Percentiles rank a stretch among this genome's conserved stretches.
Evolutionary conservation across 1,284 basidiomycete species (phyloP).

Genomic region (Amylostereum chailletii): DNA sequence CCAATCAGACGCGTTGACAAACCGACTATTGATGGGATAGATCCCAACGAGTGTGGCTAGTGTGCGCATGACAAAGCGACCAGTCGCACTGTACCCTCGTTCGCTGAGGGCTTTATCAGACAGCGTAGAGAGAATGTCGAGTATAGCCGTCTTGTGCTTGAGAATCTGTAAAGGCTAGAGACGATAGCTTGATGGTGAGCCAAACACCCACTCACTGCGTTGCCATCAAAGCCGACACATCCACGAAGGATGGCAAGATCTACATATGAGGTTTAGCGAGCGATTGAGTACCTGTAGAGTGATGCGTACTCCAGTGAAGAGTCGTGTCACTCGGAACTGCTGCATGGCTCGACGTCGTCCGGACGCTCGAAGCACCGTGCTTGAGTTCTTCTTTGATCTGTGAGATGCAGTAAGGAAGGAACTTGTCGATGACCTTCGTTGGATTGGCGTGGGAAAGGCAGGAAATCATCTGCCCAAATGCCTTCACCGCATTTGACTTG

Average conservation of each 20-base stretch:
- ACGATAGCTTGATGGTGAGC: background rate
- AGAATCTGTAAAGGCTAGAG: slow-evolving; percentile 44
- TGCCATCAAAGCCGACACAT: slow-evolving; percentile 67
- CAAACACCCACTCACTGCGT: slow-evolving; percentile 33
- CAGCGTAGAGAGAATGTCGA: slow-evolving; percentile 64
- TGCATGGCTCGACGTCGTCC: slow-evolving; percentile 80
- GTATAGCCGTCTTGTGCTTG: slow-evolving; percentile 58
- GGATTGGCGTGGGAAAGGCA: slow-evolving; percentile 81
- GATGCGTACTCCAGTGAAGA: slow-evolving; percentile 82
- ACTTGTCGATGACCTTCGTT: slow-evolving; percentile 69
- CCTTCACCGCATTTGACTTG: slow-evolving; percentile 84
- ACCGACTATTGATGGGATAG: slow-evolving; percentile 78
- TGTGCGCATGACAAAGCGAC: slow-evolving; percentile 73
- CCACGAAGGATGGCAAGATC: slow-evolving; percentile 76
- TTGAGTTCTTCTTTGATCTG: slow-evolving; percentile 84
- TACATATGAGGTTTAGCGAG: slow-evolving; percentile 20
- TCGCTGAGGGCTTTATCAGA: slow-evolving; percentile 82
- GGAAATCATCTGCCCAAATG: slow-evolving; percentile 84
- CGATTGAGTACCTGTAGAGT: slow-evolving; percentile 4
- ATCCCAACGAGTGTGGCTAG: slow-evolving; percentile 71
- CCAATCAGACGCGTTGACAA: slow-evolving; percentile 84
- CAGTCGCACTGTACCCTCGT: slow-evolving; percentile 81
- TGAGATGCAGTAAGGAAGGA: slow-evolving; percentile 74
- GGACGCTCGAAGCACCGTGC: slow-evolving; percentile 85
- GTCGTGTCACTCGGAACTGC: slow-evolving; percentile 86